Conservation (phyloP, 176 grass and related monocot species). For the Metroxylon sagu region DNA sequence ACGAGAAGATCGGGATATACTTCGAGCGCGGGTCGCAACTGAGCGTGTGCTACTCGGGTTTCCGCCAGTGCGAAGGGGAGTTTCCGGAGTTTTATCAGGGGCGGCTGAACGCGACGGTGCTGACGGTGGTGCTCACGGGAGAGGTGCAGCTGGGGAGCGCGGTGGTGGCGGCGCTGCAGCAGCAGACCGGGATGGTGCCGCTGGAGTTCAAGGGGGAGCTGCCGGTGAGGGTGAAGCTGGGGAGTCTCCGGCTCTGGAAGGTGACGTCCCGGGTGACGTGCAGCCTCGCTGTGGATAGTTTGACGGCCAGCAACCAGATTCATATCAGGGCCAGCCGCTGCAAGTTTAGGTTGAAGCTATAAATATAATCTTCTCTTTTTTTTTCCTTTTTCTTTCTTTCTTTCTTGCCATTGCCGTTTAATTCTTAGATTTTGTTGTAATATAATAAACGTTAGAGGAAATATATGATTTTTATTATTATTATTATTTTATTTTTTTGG, state of each 20-base stretch:
- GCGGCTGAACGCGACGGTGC: constrained; percentile 58
- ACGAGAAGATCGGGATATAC: constrained; percentile 50
- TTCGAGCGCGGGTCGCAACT: constrained; percentile 52
- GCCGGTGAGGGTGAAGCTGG: constrained; percentile 51
- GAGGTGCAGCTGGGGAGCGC: constrained; percentile 41
- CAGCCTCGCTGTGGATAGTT: constrained; percentile 65
- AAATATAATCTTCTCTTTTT: no score
- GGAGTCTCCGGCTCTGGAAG: constrained; percentile 40
- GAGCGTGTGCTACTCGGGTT: constrained; percentile 23
- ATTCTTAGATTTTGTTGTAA: no score
- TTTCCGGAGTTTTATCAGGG: constrained; percentile 74
- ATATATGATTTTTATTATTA: no score
- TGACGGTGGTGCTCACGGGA: constrained; percentile 36
- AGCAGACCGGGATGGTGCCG: constrained; percentile 45
- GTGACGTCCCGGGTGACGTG: constrained; percentile 52
- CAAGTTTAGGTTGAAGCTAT: constrained; percentile 68
- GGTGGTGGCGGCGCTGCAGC: constrained; percentile 37
- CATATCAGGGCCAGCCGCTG: constrained; percentile 86
- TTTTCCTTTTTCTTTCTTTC: no score
- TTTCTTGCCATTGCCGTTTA: no score
- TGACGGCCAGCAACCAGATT: constrained; percentile 52
- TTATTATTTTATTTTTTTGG: no score
- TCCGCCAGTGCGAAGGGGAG: constrained; percentile 30
- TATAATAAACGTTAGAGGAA: no score
- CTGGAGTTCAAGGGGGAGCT: constrained; percentile 62